Conservation (phyloP, 192 early-diverging fungal genomes). For the Irineochytrium annulatum region DNA sequence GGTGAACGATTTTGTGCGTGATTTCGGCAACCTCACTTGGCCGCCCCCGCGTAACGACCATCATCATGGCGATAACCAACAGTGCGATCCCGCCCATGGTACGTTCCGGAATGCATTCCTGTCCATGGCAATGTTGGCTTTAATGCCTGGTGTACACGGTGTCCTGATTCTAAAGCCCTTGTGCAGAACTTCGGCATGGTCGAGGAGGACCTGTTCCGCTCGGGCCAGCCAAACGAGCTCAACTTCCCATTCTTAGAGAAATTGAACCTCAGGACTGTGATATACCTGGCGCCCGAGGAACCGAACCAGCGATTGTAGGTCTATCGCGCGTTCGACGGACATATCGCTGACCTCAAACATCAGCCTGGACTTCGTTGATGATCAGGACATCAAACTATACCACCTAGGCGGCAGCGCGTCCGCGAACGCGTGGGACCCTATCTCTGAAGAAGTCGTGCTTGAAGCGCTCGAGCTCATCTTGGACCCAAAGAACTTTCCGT, state of each 20-base stretch:
- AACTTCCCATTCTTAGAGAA: conserved; percentile 99
- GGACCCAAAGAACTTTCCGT: conserved; percentile 84
- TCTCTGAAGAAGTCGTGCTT: conserved; percentile 94
- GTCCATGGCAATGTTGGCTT: too few relatives aligned
- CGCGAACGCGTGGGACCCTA: conserved; percentile 93
- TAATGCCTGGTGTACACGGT: too few relatives aligned
- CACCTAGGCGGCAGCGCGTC: conserved; percentile 80
- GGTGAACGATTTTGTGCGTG: too few relatives aligned
- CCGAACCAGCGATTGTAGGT: conserved; percentile 88
- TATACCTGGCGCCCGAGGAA: conserved; percentile 96
- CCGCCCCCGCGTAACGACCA: too few relatives aligned
- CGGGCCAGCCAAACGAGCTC: conserved; percentile 93
- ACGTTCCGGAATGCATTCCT: too few relatives aligned
- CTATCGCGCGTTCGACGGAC: not conserved
- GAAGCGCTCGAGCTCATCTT: conserved; percentile 84
- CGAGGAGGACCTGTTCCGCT: conserved; percentile 94
- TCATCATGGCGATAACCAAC: not conserved
- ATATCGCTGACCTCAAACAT: conserved; percentile 8
- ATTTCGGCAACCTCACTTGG: too few relatives aligned
- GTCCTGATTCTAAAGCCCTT: too few relatives aligned
- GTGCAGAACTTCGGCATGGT: conserved; percentile 97
- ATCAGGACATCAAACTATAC: conserved; percentile 92
- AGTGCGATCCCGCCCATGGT: conserved; percentile 7
- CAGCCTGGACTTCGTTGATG: conserved; percentile 90
- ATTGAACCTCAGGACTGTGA: conserved; percentile 87